Percentiles rank a stretch among this genome's conserved stretches.
Evolutionary conservation across 179 eudicot species (phyloP).

Genomic region (Beta macrorhiza): DNA sequence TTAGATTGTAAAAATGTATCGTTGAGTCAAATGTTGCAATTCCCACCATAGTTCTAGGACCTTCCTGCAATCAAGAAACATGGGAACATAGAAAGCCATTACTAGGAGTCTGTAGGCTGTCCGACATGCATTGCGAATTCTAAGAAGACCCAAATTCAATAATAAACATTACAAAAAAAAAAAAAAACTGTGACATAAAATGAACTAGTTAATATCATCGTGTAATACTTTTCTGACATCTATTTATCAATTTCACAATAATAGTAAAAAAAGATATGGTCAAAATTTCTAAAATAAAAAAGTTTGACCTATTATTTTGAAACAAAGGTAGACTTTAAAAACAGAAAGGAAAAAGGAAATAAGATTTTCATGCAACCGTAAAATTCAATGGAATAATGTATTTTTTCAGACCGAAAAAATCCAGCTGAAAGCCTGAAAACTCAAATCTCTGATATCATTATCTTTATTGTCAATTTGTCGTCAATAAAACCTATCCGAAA

Average conservation of each 20-base stretch:
- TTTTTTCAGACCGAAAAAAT: neutral
- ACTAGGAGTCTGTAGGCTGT: neutral
- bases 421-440: neutral
- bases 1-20: constrained; percentile 88
- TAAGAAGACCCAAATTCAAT: neutral
- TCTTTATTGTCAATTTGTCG: neutral
- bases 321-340: neutral
- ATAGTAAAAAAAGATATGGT: neutral
- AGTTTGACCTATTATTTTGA: neutral
- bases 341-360: neutral
- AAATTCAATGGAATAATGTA: neutral
- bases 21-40: constrained; percentile 94
- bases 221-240: constrained; percentile 1
- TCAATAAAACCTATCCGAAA: neutral
- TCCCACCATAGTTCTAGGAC: constrained; percentile 89
- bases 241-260: neutral
- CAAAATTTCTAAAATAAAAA: no score
- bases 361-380: neutral
- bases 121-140: neutral
- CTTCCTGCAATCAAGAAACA: constrained; percentile 56
- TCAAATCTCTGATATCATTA: neutral
- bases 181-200: neutral
- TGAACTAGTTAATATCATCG: neutral
- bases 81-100: neutral
- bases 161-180: no score